Conservation (phyloP, 495 filamentous ascomycete genomes). For the Hypoxylon lienhwacheense region DNA sequence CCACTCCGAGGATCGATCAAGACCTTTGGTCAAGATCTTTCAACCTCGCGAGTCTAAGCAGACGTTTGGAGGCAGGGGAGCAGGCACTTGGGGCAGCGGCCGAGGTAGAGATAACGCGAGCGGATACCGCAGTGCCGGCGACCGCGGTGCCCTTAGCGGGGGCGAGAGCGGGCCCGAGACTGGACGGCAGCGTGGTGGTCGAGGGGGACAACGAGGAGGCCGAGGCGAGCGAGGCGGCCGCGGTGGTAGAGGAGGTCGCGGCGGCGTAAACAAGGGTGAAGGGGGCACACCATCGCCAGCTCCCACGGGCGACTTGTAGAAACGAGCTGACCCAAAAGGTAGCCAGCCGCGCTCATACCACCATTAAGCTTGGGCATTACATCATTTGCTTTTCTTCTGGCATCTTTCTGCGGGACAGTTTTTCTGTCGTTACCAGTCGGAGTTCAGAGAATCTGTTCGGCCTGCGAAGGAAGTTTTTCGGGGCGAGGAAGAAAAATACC, state of each 20-base stretch:
- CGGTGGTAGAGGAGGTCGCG: constrained; percentile 60
- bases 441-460: constrained; percentile 33
- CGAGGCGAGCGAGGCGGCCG: constrained; percentile 57
- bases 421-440: constrained; percentile 35
- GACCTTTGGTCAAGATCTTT: constrained; percentile 80
- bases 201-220: constrained; percentile 61
- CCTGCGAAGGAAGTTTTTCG: constrained; percentile 32
- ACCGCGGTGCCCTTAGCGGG: constrained; percentile 46
- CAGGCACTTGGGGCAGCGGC: constrained; percentile 75
- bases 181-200: constrained; percentile 63
- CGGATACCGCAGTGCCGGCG: constrained; percentile 67
- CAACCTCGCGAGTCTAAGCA: constrained; percentile 59
- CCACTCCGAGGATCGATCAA: constrained; percentile 63
- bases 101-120: constrained; percentile 59
- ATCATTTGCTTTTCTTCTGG: constrained; percentile 35
- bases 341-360: too few species aligned
- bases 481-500: constrained; percentile 19
- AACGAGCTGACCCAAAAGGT: too few species aligned
- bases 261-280: constrained; percentile 61
- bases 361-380: too few species aligned
- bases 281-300: constrained; percentile 53
- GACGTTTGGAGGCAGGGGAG: constrained; percentile 55
- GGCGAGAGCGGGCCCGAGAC: constrained; percentile 81
- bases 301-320: constrained; percentile 54
- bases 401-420: constrained; percentile 32